These are phyloP conservation scores for Cutaneotrichosporon sp. DNA, from an alignment of 1,284 basidiomycete genomes.

Conservation along the genomic window DNA sequence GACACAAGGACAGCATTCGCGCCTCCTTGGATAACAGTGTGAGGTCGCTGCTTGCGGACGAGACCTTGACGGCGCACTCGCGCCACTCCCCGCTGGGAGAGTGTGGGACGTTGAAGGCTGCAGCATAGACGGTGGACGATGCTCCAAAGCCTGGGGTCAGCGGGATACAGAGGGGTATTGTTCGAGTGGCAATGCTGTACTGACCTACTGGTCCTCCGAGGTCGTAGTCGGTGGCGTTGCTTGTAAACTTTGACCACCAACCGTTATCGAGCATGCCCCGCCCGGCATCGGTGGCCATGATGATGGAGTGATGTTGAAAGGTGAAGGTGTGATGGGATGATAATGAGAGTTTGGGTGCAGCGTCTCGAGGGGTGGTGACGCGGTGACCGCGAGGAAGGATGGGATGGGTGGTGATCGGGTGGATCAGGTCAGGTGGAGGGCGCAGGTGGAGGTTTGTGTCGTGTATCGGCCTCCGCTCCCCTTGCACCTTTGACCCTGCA, in stretches of 20 bases:
- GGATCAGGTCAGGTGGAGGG: too few relatives aligned
- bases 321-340: background rate
- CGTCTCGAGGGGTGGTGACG: background rate
- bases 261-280: slow-evolving; percentile 39
- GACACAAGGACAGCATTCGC: slow-evolving; percentile 37
- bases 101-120: slow-evolving; percentile 28
- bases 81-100: slow-evolving; percentile 16
- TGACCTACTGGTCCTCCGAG: slow-evolving; percentile 41
- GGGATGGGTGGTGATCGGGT: background rate
- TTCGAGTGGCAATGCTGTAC: slow-evolving; percentile 8
- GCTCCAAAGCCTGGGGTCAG: slow-evolving; percentile 44
- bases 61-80: slow-evolving; percentile 47
- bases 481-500: too few relatives aligned
- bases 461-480: too few relatives aligned
- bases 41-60: slow-evolving; percentile 37
- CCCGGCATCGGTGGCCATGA: slow-evolving; percentile 5
- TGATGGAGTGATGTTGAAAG: background rate
- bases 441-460: too few relatives aligned
- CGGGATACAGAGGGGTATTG: background rate
- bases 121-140: slow-evolving; percentile 44
- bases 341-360: too few relatives aligned
- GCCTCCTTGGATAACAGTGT: slow-evolving; percentile 40
- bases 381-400: background rate
- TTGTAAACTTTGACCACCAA: slow-evolving; percentile 38
- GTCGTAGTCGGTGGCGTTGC: slow-evolving; percentile 39